Evolutionary conservation across 2,329 filamentous ascomycete genomes (phyloP).

Genomic region (Fusarium devonianum): DNA sequence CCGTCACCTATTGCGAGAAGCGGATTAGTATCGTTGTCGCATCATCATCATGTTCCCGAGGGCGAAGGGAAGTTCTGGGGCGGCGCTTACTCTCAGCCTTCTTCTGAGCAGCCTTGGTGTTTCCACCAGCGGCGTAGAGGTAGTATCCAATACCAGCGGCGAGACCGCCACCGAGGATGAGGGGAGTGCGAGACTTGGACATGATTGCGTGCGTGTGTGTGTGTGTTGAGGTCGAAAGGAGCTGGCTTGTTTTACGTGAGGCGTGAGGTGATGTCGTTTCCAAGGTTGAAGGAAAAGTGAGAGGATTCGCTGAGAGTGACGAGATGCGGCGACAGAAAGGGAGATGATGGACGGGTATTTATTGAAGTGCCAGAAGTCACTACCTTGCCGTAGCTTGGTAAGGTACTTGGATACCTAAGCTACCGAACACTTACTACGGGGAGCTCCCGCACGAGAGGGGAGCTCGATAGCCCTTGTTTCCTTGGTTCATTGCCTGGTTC

Average conservation of each 20-base stretch:
- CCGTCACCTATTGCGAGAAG: conserved; percentile 70
- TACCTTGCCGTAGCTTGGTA: background rate
- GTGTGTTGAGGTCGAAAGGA: background rate
- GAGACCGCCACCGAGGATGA: conserved; percentile 66
- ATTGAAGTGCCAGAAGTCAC: too few relatives aligned
- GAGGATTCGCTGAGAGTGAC: conserved; percentile 5
- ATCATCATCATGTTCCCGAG: background rate
- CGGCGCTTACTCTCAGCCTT: conserved; percentile 76
- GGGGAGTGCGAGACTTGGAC: conserved; percentile 57
- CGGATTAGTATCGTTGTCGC: conserved; percentile 22
- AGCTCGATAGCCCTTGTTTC: conserved; percentile 16
- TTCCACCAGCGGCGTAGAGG: conserved; percentile 85
- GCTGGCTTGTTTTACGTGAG: background rate
- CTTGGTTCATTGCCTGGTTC: conserved; percentile 30
- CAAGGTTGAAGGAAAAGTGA: too few relatives aligned
- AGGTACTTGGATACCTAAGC: background rate
- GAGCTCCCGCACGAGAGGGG: conserved; percentile 12
- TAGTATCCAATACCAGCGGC: conserved; percentile 84
- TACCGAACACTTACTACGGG: background rate
- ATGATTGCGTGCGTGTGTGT: conserved; percentile 4
- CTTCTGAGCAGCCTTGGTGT: conserved; percentile 83
- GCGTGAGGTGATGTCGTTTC: conserved; percentile 13
- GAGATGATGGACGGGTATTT: conserved; percentile 32
- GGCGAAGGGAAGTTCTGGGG: background rate
- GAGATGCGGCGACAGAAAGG: conserved; percentile 9